phyloP scores from a whole-genome alignment of 371 early-diverging fungal species.

The Syncephalastrum racemosum region DNA sequence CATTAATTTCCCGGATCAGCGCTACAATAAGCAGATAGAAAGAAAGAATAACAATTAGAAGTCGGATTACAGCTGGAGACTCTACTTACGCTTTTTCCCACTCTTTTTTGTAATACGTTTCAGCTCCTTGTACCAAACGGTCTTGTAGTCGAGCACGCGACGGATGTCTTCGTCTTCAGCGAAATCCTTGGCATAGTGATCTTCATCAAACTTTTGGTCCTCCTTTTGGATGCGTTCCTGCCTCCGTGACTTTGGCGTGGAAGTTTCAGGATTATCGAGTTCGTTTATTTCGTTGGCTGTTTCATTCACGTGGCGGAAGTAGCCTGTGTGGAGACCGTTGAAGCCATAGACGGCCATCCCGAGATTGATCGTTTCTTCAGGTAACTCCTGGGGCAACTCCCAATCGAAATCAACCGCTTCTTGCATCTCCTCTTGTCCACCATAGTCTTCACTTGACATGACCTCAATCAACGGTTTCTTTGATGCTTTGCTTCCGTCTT shows the following conservation, averaged over 20 bases:
- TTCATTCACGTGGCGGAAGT: constrained; percentile 75
- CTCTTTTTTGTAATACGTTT: constrained; percentile 50
- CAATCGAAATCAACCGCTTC: constrained; percentile 78
- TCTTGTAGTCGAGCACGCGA: constrained; percentile 68
- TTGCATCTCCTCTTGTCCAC: constrained; percentile 31
- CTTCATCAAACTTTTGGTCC: constrained; percentile 85
- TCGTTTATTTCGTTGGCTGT: constrained; percentile 85
- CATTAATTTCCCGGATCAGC: constrained; percentile 36
- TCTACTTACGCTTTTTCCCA: constrained; percentile 13
- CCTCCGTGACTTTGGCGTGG: constrained; percentile 64
- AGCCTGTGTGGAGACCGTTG: constrained; percentile 80
- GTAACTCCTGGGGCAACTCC: constrained; percentile 81
- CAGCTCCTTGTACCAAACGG: constrained; percentile 64
- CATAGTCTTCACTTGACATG: constrained; percentile 32
- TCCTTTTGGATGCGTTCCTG: constrained; percentile 66
- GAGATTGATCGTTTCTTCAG: constrained; percentile 31
- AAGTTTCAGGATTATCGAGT: constrained; percentile 70
- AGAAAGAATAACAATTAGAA: background rate
- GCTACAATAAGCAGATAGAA: constrained; percentile 11
- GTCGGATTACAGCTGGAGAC: constrained; percentile 1
- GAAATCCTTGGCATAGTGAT: constrained; percentile 85
- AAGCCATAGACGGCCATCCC: constrained; percentile 79
- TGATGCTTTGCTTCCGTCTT: constrained; percentile 22
- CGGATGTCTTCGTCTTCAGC: constrained; percentile 73
- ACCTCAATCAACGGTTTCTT: constrained; percentile 70